These are phyloP conservation scores for Lithocarpus polystachyus DNA, from an alignment of 306 rosid species.

Conservation along the genomic window DNA sequence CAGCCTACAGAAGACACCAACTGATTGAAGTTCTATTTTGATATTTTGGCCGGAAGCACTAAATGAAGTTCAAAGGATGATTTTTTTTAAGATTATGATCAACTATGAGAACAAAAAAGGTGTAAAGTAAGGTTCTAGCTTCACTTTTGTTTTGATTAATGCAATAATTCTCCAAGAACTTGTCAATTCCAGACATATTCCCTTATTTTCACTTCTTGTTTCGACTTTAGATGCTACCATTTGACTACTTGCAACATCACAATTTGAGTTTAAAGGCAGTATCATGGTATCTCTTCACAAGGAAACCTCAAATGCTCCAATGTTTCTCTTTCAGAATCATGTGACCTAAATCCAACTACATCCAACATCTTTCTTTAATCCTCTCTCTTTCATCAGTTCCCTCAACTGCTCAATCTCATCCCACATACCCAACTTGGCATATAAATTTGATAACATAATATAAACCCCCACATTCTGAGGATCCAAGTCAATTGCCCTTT, in stretches of 20 bases:
- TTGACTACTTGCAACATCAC: neutral
- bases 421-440: constrained; percentile 73
- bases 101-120: too few species aligned
- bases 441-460: constrained; percentile 58
- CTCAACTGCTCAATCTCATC: constrained; percentile 64
- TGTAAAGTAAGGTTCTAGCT: neutral
- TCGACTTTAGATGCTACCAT: neutral
- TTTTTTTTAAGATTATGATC: too few species aligned
- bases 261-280: neutral
- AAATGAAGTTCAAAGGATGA: too few species aligned
- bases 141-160: neutral
- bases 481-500: constrained; percentile 61
- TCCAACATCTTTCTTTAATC: constrained; percentile 60
- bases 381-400: constrained; percentile 42
- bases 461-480: constrained; percentile 58
- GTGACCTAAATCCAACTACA: constrained; percentile 68
- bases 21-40: too few species aligned
- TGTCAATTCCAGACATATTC: neutral
- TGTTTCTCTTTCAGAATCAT: neutral
- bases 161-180: neutral
- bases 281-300: neutral
- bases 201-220: neutral
- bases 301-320: neutral
- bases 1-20: too few species aligned
- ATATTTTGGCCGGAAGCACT: neutral